Evolutionary conservation across 1,284 basidiomycete genomes (phyloP), one percentile per base, ranked within the genome.

Genomic region (Chondrostereum purpureum): DNA sequence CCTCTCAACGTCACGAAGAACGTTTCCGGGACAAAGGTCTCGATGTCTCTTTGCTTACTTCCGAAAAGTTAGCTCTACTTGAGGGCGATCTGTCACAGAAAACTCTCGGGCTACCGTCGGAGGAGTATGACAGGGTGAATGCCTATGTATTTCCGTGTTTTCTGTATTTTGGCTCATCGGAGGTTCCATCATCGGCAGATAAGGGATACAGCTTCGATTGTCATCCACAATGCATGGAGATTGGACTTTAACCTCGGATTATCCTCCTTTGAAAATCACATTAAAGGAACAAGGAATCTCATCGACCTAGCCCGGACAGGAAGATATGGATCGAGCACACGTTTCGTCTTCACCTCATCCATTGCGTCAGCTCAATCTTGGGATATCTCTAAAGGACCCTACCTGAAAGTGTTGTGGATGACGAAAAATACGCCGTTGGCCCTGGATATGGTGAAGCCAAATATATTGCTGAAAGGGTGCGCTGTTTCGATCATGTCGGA

Each of bases 211-310:
- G 55, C 63, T 5, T 60, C 50, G 4, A 50, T 58, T 24, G 56
- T 71, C 47, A 66, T 69, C 24, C 65, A 69, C 44, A 65, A 61
- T 33, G 67, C 70, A 1, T 73, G 71, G 71, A 59, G 52, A 27
- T 49, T 72, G 3, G 63, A 72, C 48, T 70, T 71, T 52, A 72
- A 69, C 43, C 52, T 61, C 4, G 48, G 57, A 0, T 50, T 67
- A 6, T 24, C 53, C 3, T 63, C 67, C 0, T 69, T 71, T 41
- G 69, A 70, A 35, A 34, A 58, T 0, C 56, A 62, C 27, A 53
- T 72, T 16, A 48, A 51, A 6, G 66, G 61, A 14, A 63, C 62
- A 0, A 52, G 61, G n/a, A 58, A 66, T 37, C 56, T 72, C 10
- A 54, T 69, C 16, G 61, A 69, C 24, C 55, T 72, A 3, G 67